These are phyloP conservation scores for Ascochyta fabae DNA, from an alignment of 2,329 filamentous ascomycete genomes.

Conservation along the genomic window DNA sequence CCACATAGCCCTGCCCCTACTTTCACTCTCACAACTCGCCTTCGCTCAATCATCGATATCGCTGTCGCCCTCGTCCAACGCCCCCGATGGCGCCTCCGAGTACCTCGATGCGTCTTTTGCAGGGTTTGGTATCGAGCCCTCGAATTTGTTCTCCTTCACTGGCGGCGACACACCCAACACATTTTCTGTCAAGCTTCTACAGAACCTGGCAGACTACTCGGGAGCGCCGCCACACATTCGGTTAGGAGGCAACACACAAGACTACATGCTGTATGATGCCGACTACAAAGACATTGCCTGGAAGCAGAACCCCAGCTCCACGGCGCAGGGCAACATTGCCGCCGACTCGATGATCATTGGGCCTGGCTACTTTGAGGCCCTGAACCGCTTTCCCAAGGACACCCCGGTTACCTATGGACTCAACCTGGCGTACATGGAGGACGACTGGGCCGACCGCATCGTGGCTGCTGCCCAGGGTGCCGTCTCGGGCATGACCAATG, in stretches of 20 bases:
- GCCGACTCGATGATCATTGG: constrained; percentile 57
- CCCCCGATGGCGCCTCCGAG: constrained; percentile 40
- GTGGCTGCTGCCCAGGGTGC: constrained; percentile 51
- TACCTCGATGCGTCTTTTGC: constrained; percentile 55
- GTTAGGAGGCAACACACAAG: constrained; percentile 59
- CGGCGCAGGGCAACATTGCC: constrained; percentile 50
- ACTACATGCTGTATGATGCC: constrained; percentile 56
- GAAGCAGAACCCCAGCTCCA: constrained; percentile 48
- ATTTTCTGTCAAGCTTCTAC: constrained; percentile 56
- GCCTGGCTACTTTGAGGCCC: constrained; percentile 55
- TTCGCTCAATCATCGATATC: constrained; percentile 42
- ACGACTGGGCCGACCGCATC: constrained; percentile 55
- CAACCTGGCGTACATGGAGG: constrained; percentile 56
- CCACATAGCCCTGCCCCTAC: constrained; percentile 22
- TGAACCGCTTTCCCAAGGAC: constrained; percentile 58
- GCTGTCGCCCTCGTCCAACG: constrained; percentile 38
- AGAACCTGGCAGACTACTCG: constrained; percentile 58
- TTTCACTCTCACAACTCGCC: constrained; percentile 26
- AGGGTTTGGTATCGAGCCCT: constrained; percentile 61
- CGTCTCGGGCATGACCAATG: constrained; percentile 46
- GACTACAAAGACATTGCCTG: constrained; percentile 48
- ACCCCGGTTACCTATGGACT: constrained; percentile 59
- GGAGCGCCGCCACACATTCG: constrained; percentile 58
- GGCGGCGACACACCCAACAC: constrained; percentile 52
- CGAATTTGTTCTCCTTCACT: constrained; percentile 60